phyloP scores from a whole-genome alignment of 2,329 filamentous ascomycete genomes.

The Teratosphaeria gauchensis region DNA sequence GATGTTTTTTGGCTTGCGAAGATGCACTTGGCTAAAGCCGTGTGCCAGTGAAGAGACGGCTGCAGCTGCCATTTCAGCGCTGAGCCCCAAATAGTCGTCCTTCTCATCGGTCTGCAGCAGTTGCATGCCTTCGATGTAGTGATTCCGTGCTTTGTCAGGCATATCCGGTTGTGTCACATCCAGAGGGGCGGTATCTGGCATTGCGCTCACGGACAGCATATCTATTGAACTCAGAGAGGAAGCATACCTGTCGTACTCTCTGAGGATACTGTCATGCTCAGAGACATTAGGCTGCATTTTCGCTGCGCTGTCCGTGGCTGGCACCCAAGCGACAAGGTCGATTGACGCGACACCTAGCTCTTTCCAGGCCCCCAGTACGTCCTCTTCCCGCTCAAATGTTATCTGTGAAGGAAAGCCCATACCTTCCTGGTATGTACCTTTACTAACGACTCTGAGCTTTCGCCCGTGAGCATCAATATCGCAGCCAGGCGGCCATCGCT shows the following conservation, averaged over 20 bases:
- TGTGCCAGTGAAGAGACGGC: slow-evolving; percentile 12
- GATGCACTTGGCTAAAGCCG: background rate
- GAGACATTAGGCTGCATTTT: background rate
- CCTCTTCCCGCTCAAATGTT: slow-evolving; percentile 49
- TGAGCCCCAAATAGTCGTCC: slow-evolving; percentile 36
- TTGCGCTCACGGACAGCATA: slow-evolving; percentile 43
- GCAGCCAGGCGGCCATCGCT: slow-evolving; percentile 62
- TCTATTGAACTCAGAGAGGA: slow-evolving; percentile 59
- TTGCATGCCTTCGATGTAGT: slow-evolving; percentile 45
- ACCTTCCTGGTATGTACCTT: slow-evolving; percentile 63
- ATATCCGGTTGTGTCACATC: slow-evolving; percentile 57
- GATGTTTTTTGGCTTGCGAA: background rate
- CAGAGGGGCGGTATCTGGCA: slow-evolving; percentile 34
- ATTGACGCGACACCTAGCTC: slow-evolving; percentile 49
- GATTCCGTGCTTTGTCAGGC: slow-evolving; percentile 41
- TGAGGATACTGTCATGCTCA: slow-evolving; percentile 29
- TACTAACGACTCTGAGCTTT: slow-evolving; percentile 67
- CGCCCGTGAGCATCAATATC: slow-evolving; percentile 60
- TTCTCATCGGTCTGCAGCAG: slow-evolving; percentile 44
- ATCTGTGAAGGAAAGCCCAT: slow-evolving; percentile 59
- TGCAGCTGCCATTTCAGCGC: slow-evolving; percentile 24
- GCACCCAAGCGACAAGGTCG: slow-evolving; percentile 29
- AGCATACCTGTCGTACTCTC: slow-evolving; percentile 44
- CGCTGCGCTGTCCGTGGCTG: slow-evolving; percentile 29
- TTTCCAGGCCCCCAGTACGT: slow-evolving; percentile 55